Percentiles rank a stretch among this genome's conserved stretches.
Evolutionary conservation across 2,329 filamentous ascomycete genomes (phyloP).

Genomic region (Venturia effusa): DNA sequence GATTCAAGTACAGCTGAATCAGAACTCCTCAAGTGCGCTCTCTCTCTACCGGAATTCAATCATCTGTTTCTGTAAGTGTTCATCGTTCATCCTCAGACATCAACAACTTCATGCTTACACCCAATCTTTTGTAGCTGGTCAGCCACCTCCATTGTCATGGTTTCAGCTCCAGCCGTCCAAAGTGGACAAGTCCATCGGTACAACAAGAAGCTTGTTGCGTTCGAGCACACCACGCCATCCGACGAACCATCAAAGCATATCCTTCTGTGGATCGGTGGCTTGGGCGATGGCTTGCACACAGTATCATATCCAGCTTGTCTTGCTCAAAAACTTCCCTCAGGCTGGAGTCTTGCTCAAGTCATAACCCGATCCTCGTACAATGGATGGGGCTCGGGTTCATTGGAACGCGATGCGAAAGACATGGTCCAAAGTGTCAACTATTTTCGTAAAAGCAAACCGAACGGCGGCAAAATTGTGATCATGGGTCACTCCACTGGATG

Average conservation of each 20-base stretch:
- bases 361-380: slow-evolving; percentile 42
- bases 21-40: too few species aligned
- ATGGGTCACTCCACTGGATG: slow-evolving; percentile 62
- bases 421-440: slow-evolving; percentile 41
- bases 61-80: too few species aligned
- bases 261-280: slow-evolving; percentile 58
- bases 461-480: slow-evolving; percentile 46
- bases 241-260: slow-evolving; percentile 37
- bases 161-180: slow-evolving; percentile 3
- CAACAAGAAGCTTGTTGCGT: slow-evolving; percentile 30
- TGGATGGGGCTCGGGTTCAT: slow-evolving; percentile 43
- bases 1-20: too few species aligned
- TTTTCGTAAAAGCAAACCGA: slow-evolving; percentile 27
- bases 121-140: too few species aligned
- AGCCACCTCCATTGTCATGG: background rate
- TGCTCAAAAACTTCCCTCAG: slow-evolving; percentile 34
- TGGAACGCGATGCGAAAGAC: slow-evolving; percentile 44
- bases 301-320: slow-evolving; percentile 46
- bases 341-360: slow-evolving; percentile 43
- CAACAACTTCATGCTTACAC: background rate
- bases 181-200: slow-evolving; percentile 32
- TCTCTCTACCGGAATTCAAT: too few species aligned
- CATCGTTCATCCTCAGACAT: background rate
- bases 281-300: slow-evolving; percentile 58
- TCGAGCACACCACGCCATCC: slow-evolving; percentile 29